phyloP scores from a whole-genome alignment of 495 filamentous ascomycete genomes.

The Acidomyces sp. region DNA sequence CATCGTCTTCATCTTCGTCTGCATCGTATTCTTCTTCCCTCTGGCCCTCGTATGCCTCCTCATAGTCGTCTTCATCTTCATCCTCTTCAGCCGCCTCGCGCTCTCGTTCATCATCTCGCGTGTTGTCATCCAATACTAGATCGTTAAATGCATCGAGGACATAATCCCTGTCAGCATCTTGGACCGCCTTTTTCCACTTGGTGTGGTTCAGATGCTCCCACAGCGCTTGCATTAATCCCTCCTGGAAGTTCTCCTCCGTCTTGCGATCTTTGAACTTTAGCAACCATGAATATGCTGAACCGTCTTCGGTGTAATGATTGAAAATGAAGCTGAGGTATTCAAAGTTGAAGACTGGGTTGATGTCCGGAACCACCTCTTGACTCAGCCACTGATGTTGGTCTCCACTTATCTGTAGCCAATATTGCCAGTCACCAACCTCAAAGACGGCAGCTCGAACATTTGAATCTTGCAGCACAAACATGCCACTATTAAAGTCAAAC shows the following conservation, averaged over 20 bases:
- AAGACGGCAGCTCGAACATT: constrained; percentile 64
- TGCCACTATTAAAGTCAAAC: constrained; percentile 74
- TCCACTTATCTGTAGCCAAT: constrained; percentile 83
- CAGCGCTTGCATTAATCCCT: constrained; percentile 83
- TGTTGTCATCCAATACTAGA: constrained; percentile 74
- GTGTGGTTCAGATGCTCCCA: constrained; percentile 95
- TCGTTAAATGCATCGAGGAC: constrained; percentile 94
- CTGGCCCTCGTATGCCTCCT: constrained; percentile 48
- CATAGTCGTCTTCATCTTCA: constrained; percentile 53
- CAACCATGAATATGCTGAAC: constrained; percentile 90
- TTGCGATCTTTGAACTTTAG: constrained; percentile 76
- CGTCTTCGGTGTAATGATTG: constrained; percentile 82
- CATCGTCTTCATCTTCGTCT: constrained; percentile 85
- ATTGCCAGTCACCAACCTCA: constrained; percentile 84
- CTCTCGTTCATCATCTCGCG: constrained; percentile 41
- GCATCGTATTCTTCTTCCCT: constrained; percentile 73
- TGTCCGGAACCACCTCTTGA: constrained; percentile 68
- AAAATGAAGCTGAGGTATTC: constrained; percentile 97
- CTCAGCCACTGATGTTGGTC: constrained; percentile 75
- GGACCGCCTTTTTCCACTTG: constrained; percentile 76
- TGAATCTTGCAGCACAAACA: constrained; percentile 70
- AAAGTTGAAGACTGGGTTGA: constrained; percentile 98
- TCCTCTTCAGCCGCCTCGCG: constrained; percentile 46
- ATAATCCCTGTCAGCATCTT: constrained; percentile 85
- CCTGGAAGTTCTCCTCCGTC: constrained; percentile 75